Evolutionary conservation across 2,329 filamentous ascomycete species (phyloP).

Genomic region (Fusarium nisikadoi): DNA sequence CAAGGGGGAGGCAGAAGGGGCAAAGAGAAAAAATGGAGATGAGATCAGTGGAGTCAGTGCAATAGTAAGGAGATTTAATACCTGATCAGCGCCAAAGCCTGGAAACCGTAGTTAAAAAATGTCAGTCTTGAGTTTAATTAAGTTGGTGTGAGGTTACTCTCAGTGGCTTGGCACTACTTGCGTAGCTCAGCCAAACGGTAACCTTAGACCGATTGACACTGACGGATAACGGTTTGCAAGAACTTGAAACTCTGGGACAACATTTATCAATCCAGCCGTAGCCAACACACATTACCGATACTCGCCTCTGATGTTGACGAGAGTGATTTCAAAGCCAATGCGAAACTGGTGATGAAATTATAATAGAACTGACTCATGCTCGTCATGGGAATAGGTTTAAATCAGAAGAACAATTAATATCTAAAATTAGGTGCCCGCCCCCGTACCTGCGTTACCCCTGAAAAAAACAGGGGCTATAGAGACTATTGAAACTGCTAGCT

Average conservation of each 20-base stretch:
- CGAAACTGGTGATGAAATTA: fast-evolving
- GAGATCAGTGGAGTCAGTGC: background rate
- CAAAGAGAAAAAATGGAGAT: background rate
- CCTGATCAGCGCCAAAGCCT: too few relatives aligned
- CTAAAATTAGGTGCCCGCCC: background rate
- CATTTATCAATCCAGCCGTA: fast-evolving
- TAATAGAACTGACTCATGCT: background rate
- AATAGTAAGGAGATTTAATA: fast-evolving
- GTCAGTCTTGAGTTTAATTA: too few relatives aligned
- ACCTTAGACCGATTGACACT: too few relatives aligned
- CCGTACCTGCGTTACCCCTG: background rate
- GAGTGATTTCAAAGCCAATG: background rate
- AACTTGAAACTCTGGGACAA: too few relatives aligned
- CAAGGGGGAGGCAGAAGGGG: background rate
- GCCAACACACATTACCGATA: fast-evolving
- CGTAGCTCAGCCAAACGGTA: too few relatives aligned
- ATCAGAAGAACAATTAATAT: too few relatives aligned
- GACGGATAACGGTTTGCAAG: too few relatives aligned
- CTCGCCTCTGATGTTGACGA: fast-evolving
- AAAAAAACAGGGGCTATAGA: background rate
- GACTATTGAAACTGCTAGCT: background rate
- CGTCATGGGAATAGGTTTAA: background rate
- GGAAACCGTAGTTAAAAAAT: too few relatives aligned
- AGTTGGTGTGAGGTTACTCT: too few relatives aligned
- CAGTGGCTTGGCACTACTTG: too few relatives aligned